Base-by-base conservation (phyloP, 2,329 filamentous ascomycete genomes). In the Paradendryphiella salina region DNA sequence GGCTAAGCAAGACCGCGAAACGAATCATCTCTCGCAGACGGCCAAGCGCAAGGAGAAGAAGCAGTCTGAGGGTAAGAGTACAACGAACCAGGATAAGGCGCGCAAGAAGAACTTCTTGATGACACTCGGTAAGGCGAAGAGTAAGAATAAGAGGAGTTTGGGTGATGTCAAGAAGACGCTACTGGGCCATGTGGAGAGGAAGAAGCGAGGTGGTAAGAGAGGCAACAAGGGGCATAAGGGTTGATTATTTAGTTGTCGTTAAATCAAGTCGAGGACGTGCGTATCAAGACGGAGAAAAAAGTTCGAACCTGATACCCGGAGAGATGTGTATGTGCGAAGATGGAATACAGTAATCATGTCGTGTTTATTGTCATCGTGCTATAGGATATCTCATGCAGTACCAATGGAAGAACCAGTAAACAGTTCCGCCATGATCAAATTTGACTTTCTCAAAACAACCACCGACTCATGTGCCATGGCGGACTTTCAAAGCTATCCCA, bases 41-140 rank as follows among this genome's bases (percentile, higher is more conserved):
- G 91, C 91, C 13, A 86, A 89, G 70, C 82, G 89, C 66, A 90
- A 90, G 80, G 85, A 90, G 72, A 90, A 92, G 81, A 96, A 96
- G 82, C 85, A 87, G 65, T 82, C 85, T 1, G 84, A 91, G 76
- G 94, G 94, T 67, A 97, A 97, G 85, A 96, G 89, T 72, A 92
- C 90, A 31, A 97, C 93, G 60, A 99, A 99, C 77, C 89, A 89
- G 78, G 94, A 99, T 80, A 99, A 99, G 84, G 85, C 89, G 34
- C 81, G 93, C 63, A 90, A 90, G 82, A 99, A 99, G 88, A 99
- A 99, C 75, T 96, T 99, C 76, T 73, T 99, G 66, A 99, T 99
- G 94, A 97, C 93, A 32, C 77, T 99, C 53, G 90, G 93, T 52
- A 97, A 99, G 80, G 94, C 94, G 9, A 95, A 94, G 81, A 84